phyloP scores from a whole-genome alignment of 2,329 filamentous ascomycete genomes.

The Chlorencoelia australis region DNA sequence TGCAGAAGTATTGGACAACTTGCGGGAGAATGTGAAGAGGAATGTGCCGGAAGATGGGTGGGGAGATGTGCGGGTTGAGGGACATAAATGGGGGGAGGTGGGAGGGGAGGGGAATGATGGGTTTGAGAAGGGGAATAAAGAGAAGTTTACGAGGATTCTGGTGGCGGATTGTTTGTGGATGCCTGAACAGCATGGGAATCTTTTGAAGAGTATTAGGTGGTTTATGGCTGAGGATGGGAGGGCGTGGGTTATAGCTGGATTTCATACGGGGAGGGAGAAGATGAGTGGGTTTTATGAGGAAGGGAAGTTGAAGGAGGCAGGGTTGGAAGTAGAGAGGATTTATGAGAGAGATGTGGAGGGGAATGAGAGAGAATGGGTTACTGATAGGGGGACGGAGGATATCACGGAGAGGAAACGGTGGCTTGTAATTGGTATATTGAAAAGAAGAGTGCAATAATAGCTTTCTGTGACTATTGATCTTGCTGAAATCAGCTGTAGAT shows the following conservation, averaged over 20 bases:
- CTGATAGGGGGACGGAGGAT: conserved; percentile 52
- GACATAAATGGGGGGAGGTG: conserved; percentile 55
- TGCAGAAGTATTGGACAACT: conserved; percentile 45
- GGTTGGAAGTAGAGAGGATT: conserved; percentile 52
- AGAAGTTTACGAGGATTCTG: conserved; percentile 50
- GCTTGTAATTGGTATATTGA: conserved; percentile 51
- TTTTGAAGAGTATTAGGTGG: conserved; percentile 50
- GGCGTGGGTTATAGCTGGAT: conserved; percentile 58
- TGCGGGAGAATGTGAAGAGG: conserved; percentile 44
- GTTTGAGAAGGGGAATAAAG: conserved; percentile 23
- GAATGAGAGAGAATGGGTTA: conserved; percentile 48
- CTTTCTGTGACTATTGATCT: too few species aligned
- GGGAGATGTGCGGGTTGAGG: conserved; percentile 37
- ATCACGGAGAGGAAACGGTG: conserved; percentile 55
- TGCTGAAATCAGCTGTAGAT: too few species aligned
- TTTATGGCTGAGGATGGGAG: conserved; percentile 43
- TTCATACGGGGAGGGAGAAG: conserved; percentile 60
- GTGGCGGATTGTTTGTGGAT: conserved; percentile 70
- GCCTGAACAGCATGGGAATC: conserved; percentile 59
- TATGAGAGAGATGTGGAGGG: conserved; percentile 62
- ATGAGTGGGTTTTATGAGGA: conserved; percentile 55
- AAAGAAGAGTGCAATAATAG: too few species aligned
- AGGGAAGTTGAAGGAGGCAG: conserved; percentile 35
- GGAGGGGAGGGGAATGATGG: conserved; percentile 45
- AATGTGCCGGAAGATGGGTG: conserved; percentile 31